phyloP scores from a whole-genome alignment of 768 basidiomycete species.

The Tylopilus plumbeoviolaceoides region DNA sequence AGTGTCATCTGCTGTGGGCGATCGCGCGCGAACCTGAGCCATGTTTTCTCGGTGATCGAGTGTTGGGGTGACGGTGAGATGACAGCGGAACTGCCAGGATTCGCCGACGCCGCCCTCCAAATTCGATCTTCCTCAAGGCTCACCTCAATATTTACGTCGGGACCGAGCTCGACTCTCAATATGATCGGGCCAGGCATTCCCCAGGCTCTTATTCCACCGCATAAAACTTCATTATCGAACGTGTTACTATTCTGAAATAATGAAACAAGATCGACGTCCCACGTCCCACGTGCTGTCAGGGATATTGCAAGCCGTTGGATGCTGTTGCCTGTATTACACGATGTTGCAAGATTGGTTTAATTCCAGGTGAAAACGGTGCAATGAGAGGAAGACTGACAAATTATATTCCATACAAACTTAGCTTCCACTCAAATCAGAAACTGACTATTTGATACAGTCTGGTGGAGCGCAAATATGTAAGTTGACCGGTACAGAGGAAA shows the following conservation, averaged over 20 bases:
- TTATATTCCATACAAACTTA: neutral
- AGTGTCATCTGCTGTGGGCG: constrained; percentile 31
- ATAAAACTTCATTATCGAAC: no score
- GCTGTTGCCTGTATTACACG: neutral
- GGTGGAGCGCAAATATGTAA: neutral
- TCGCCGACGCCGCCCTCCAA: no score
- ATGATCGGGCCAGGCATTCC: no score
- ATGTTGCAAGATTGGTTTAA: neutral
- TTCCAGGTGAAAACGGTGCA: neutral
- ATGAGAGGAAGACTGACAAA: neutral
- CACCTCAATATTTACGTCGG: neutral
- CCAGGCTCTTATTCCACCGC: no score
- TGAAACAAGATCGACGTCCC: neutral
- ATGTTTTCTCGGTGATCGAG: constrained; percentile 26
- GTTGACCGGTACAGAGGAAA: neutral
- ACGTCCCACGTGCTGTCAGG: neutral
- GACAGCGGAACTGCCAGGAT: neutral
- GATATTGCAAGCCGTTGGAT: neutral
- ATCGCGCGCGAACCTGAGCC: constrained; percentile 46
- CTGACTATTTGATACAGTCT: neutral
- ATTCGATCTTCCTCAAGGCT: neutral
- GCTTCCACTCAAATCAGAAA: neutral
- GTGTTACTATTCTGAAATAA: no score
- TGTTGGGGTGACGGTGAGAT: neutral
- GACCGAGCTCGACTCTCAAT: neutral